These are phyloP conservation scores for Cronartium quercuum DNA, from an alignment of 1,284 basidiomycete genomes.

Conservation along the genomic window DNA sequence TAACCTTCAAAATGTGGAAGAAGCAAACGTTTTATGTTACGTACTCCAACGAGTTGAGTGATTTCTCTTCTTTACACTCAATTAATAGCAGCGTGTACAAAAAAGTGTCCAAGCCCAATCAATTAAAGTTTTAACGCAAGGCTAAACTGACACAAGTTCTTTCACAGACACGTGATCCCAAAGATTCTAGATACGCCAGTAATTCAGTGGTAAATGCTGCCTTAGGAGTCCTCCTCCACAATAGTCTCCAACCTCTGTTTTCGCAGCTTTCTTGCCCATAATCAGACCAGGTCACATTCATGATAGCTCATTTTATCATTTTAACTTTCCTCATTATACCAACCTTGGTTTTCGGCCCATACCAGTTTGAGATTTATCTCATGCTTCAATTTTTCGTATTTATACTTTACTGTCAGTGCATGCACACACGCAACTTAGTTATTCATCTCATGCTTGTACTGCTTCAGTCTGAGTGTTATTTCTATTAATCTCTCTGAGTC, in stretches of 20 bases:
- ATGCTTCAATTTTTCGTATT: too few relatives aligned
- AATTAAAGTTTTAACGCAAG: background rate
- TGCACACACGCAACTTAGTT: too few relatives aligned
- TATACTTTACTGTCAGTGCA: too few relatives aligned
- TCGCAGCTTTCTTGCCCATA: background rate
- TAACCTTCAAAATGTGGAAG: background rate
- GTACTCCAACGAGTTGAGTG: background rate
- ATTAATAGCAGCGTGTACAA: background rate
- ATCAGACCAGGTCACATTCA: background rate
- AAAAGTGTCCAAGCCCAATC: background rate
- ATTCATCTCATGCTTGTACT: too few relatives aligned
- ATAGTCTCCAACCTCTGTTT: background rate
- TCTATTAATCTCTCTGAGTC: too few relatives aligned
- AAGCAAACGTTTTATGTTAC: background rate
- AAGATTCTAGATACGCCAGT: background rate
- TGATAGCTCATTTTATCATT: too few relatives aligned
- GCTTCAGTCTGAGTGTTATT: too few relatives aligned
- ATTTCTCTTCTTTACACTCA: background rate
- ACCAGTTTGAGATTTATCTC: too few relatives aligned
- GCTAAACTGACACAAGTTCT: background rate
- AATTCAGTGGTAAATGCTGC: background rate
- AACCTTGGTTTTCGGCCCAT: too few relatives aligned
- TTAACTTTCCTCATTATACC: too few relatives aligned
- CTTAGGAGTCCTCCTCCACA: background rate
- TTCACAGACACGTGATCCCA: background rate